These are phyloP conservation scores for Talaromyces sp. DNA, from an alignment of 2,329 filamentous ascomycete genomes.

Conservation along the genomic window DNA sequence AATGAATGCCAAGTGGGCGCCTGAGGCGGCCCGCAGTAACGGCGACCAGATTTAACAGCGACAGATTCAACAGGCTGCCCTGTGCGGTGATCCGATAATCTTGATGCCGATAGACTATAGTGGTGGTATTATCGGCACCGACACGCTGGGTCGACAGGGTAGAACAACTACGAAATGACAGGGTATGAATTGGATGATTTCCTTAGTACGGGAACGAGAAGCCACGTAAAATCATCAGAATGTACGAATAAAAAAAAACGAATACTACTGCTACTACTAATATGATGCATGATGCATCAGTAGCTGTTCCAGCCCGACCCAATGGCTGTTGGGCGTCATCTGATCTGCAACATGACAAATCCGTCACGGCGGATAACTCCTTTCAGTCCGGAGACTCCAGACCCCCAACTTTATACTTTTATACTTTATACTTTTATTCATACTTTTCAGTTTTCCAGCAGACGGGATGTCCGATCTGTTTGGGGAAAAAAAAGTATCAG, in stretches of 20 bases:
- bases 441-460: background rate
- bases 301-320: background rate
- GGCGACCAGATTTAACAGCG: background rate
- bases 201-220: no score
- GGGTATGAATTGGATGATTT: no score
- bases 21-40: no score
- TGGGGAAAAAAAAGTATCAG: background rate
- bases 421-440: background rate
- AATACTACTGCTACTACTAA: background rate
- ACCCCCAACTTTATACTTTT: background rate
- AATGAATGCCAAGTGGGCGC: no score
- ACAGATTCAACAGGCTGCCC: background rate
- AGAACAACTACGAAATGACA: no score
- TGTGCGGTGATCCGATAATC: background rate
- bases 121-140: no score
- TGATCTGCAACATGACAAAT: background rate
- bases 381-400: background rate
- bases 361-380: background rate
- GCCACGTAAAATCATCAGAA: no score
- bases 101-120: no score
- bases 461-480: background rate
- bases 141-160: no score
- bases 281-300: background rate
- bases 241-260: background rate
- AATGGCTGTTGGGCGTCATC: background rate